phyloP scores from a whole-genome alignment of 441 rosid genomes.

The Brassica hybrid region DNA sequence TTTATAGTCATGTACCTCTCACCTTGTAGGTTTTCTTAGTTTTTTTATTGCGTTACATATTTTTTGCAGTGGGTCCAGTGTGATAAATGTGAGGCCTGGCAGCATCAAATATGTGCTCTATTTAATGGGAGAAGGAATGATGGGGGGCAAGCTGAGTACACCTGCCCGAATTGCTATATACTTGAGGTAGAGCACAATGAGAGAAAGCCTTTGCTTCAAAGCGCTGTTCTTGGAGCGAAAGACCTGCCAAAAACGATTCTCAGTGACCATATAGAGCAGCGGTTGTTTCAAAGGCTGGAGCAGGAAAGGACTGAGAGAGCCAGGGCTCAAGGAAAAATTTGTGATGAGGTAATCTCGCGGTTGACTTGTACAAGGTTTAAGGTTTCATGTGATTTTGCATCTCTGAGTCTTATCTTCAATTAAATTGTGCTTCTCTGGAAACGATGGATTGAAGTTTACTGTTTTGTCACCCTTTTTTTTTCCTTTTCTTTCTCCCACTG shows the following conservation, averaged over 20 bases:
- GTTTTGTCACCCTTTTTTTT: conserved; percentile 20
- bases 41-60: conserved; percentile 11
- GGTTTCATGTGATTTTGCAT: conserved; percentile 19
- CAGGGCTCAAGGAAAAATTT: conserved; percentile 70
- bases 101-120: conserved; percentile 98
- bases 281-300: conserved; percentile 73
- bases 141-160: conserved; percentile 99
- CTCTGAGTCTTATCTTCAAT: neutral
- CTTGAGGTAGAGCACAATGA: conserved; percentile 86
- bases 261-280: conserved; percentile 96
- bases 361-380: conserved; percentile 22
- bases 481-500: conserved; percentile 28
- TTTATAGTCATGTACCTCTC: conserved; percentile 14
- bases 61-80: conserved; percentile 98
- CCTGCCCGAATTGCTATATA: conserved; percentile 98
- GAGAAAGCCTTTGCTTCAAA: conserved; percentile 92
- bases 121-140: conserved; percentile 99
- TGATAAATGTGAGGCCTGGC: conserved; percentile 99
- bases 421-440: conserved; percentile 5
- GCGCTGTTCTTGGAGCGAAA: conserved; percentile 99
- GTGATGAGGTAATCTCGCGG: conserved; percentile 79
- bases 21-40: conserved; percentile 27
- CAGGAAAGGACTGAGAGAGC: conserved; percentile 92
- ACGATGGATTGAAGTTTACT: conserved; percentile 29
- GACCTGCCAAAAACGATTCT: conserved; percentile 94